Conservation (phyloP, 805 yeast genomes). For the Monosporozyma aerobia region DNA sequence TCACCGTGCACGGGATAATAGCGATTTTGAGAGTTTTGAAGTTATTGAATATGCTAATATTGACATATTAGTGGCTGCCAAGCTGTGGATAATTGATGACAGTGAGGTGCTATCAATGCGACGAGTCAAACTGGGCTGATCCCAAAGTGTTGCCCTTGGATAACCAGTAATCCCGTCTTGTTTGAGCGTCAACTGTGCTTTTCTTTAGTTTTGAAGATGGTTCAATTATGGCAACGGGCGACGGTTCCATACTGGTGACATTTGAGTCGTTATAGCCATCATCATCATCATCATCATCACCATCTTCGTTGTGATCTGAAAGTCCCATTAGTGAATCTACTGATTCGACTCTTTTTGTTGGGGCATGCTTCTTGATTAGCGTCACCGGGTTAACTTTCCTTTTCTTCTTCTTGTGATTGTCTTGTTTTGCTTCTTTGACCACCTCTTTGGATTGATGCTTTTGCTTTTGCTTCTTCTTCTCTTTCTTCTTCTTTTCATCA, state of each 20-base stretch:
- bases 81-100: background rate
- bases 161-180: constrained; percentile 29
- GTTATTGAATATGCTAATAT: background rate
- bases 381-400: constrained; percentile 7
- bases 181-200: constrained; percentile 25
- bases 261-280: background rate
- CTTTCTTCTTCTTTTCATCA: constrained; percentile 12
- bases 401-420: background rate
- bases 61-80: too few species aligned
- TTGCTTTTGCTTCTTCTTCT: constrained; percentile 3
- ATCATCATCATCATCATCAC: background rate
- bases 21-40: background rate
- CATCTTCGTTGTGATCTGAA: constrained; percentile 4
- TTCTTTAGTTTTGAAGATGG: constrained; percentile 7
- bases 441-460: background rate
- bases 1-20: background rate
- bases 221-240: background rate
- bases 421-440: background rate
- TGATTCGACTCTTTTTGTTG: background rate
- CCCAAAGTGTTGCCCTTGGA: constrained; percentile 25
- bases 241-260: constrained; percentile 2
- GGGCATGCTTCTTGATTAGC: constrained; percentile 6
- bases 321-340: constrained; percentile 21
- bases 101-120: too few species aligned
- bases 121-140: background rate